Evolutionary conservation across 768 basidiomycete genomes (phyloP), one percentile per base, ranked within the genome.

Genomic region (Hericium rajendrae): DNA sequence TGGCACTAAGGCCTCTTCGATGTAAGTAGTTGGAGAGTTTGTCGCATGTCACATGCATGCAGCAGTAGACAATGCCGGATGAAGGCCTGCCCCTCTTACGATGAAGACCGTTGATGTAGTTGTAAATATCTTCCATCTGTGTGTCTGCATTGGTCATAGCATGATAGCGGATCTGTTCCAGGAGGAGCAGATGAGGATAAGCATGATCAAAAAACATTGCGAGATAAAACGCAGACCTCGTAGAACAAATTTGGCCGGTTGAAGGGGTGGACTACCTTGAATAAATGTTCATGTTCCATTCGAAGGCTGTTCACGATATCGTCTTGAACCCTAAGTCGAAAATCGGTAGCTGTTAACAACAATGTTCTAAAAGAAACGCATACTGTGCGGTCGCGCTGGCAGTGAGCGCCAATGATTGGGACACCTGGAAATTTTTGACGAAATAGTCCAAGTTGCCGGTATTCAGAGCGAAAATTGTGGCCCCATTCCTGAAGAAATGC

Each of bases 351-450:
- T 22, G 18, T 15, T 32, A 48, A 56, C 22, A 37, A 51, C 4
- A 20, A 37, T 10, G 10, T 24, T n/a, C 15, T 22, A 37, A 49
- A 18, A 2, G 51, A 20, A 4, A 50, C 12, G 68, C 79, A 26
- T 68, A 89, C 88, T 70, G 69, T 46, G 81, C 69, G 6, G 91
- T 93, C 2, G 91, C 90, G 13, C 87, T 90, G 2, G 91, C 90
- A 1, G 90, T 93, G 40, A 93, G 70, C 3, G 91, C 91, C 88
- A 91, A 91, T 93, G 62, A 94, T 85, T 0, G 91, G 91, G 4
- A 92, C 79, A 56, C 77, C 73, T 1, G 78, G 77, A 64, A 84
- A 91, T 28, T 73, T 75, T 39, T 79, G 73, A 1, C 91, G 80
- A 67, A 94, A 88, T 40, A 72, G 67, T 4, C 90, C 91, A 22